Percentiles rank a stretch among this genome's conserved stretches.
phyloP scores from a whole-genome alignment of 371 early-diverging fungal genomes.

The Rhizopus arrhizus region DNA sequence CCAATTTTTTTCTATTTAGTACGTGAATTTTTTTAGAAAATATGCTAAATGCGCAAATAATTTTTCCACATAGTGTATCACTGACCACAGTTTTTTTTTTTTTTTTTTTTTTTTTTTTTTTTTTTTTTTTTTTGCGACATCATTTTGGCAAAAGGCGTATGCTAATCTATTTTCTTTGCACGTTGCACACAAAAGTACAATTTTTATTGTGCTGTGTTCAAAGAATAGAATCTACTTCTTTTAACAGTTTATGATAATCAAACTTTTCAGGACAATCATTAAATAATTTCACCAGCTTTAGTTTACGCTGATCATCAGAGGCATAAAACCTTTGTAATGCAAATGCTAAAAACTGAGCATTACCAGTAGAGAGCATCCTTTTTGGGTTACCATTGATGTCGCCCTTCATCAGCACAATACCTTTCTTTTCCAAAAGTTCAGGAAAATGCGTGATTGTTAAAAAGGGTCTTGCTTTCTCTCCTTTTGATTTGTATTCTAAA shows the following conservation, averaged over 20 bases:
- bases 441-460: conserved; percentile 86
- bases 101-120: no score
- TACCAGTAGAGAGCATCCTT: conserved; percentile 58
- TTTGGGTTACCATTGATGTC: conserved; percentile 60
- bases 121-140: no score
- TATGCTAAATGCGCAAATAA: no score
- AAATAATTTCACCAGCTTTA: conserved; percentile 71
- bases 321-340: conserved; percentile 86
- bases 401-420: conserved; percentile 88
- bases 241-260: conserved; percentile 71
- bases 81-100: no score
- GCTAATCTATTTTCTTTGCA: no score
- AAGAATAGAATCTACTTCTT: conserved; percentile 47
- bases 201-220: no score
- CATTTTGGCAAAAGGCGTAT: no score
- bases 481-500: conserved; percentile 85
- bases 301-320: conserved; percentile 66
- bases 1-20: no score
- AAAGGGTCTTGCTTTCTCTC: conserved; percentile 75
- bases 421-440: conserved; percentile 75
- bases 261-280: conserved; percentile 74
- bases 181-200: no score
- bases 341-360: conserved; percentile 81
- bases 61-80: no score
- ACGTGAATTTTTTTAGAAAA: no score